These are phyloP conservation scores for Colletotrichum magnum DNA, from an alignment of 2,329 filamentous ascomycete species.

Conservation along the genomic window DNA sequence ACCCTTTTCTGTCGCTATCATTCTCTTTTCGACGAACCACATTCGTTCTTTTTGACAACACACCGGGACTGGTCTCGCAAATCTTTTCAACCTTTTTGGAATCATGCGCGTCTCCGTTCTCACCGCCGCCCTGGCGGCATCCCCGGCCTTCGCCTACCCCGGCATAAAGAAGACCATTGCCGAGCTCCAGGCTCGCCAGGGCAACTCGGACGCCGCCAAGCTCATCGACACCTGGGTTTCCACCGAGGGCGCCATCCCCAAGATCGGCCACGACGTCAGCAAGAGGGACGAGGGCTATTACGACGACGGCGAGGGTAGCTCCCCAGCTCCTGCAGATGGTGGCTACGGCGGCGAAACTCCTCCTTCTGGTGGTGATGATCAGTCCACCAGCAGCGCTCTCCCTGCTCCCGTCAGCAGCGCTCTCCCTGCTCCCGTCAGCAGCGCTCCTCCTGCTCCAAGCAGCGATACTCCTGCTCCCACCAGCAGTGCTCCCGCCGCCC, in stretches of 20 bases:
- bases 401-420: not conserved
- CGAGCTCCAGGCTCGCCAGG: slow-evolving; percentile 41
- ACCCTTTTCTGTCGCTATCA: not conserved
- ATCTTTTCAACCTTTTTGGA: not conserved
- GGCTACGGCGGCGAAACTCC: too few relatives aligned
- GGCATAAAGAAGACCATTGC: slow-evolving; percentile 41
- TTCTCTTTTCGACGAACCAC: not conserved
- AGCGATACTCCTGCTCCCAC: too few relatives aligned
- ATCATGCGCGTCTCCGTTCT: slow-evolving; percentile 36
- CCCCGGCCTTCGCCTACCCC: slow-evolving; percentile 36
- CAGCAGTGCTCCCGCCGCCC: too few relatives aligned
- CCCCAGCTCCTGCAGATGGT: too few relatives aligned
- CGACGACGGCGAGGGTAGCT: too few relatives aligned
- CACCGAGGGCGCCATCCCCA: slow-evolving; percentile 23
- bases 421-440: not conserved
- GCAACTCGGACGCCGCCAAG: not conserved
- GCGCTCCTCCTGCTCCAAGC: not conserved
- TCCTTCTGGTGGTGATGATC: too few relatives aligned
- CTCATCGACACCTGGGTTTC: not conserved
- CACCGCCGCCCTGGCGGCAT: slow-evolving; percentile 36
- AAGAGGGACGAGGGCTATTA: slow-evolving; percentile 17
- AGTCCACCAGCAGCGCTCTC: too few relatives aligned
- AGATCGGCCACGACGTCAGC: slow-evolving; percentile 43
- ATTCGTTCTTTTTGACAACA: not conserved
- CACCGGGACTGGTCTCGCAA: slow-evolving; percentile 9